Evolutionary conservation across 495 filamentous ascomycete species (phyloP).

Genomic region (Aspergillus asperescens): DNA sequence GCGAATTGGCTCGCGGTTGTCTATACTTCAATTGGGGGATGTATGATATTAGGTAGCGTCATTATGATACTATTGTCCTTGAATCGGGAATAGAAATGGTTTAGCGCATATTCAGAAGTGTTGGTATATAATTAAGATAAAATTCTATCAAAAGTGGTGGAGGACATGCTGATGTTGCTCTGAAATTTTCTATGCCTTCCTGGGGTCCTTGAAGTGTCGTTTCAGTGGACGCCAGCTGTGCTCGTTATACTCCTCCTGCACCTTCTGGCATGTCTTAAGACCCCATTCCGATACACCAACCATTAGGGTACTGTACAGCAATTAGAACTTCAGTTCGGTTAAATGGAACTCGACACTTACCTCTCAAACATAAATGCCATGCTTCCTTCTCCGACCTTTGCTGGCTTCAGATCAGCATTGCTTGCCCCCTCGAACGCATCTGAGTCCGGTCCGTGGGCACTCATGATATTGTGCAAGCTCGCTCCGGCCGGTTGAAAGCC

Average conservation of each 20-base stretch:
- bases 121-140: too few species aligned
- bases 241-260: constrained; percentile 76
- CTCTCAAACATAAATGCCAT: constrained; percentile 70
- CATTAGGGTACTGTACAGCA: constrained; percentile 66
- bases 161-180: too few species aligned
- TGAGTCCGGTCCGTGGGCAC: constrained; percentile 57
- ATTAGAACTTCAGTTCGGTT: neutral
- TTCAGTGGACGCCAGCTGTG: constrained; percentile 81
- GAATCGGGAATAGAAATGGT: too few species aligned
- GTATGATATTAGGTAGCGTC: too few species aligned
- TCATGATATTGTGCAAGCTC: constrained; percentile 61
- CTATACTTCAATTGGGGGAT: too few species aligned
- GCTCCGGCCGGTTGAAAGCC: constrained; percentile 60
- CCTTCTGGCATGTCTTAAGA: constrained; percentile 73
- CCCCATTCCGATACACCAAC: constrained; percentile 92
- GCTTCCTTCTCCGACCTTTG: constrained; percentile 56
- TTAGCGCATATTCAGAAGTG: too few species aligned
- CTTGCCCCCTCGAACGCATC: constrained; percentile 54
- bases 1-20: too few species aligned
- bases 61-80: too few species aligned
- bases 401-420: constrained; percentile 52
- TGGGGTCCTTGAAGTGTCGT: constrained; percentile 65
- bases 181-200: constrained; percentile 28
- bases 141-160: too few species aligned
- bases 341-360: constrained; percentile 24